phyloP scores from a whole-genome alignment of 495 filamentous ascomycete species.

The Neurospora intermedia region DNA sequence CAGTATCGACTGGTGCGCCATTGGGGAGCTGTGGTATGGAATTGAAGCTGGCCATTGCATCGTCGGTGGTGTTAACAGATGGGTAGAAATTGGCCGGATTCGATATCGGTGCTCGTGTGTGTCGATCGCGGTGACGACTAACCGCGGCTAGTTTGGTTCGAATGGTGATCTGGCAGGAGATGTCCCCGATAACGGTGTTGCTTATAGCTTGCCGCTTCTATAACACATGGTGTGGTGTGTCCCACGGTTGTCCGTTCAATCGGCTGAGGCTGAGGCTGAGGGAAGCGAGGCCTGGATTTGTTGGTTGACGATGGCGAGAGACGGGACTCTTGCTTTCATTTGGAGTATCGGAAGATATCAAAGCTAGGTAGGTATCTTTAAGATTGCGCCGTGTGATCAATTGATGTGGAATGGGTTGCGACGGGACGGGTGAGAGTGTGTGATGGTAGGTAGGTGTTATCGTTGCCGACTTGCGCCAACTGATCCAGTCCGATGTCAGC shows the following conservation, averaged over 20 bases:
- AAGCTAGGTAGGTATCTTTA: background rate
- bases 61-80: slow-evolving; percentile 10
- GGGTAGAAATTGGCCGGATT: background rate
- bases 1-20: slow-evolving; percentile 19
- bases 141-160: background rate
- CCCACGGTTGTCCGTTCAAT: background rate
- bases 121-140: background rate
- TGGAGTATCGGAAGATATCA: background rate
- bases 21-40: slow-evolving; percentile 32
- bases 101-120: background rate
- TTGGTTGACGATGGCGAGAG: background rate
- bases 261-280: background rate
- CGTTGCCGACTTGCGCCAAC: background rate
- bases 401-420: background rate
- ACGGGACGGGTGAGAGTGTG: background rate
- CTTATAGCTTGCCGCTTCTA: background rate
- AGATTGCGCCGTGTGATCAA: background rate
- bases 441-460: background rate
- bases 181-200: background rate
- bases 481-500: background rate
- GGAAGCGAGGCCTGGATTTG: background rate
- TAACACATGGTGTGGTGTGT: background rate
- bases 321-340: background rate
- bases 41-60: slow-evolving; percentile 42
- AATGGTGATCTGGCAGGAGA: background rate